These are phyloP conservation scores for Aureobasidium sp. DNA, from an alignment of 2,329 filamentous ascomycete species.

Conservation along the genomic window DNA sequence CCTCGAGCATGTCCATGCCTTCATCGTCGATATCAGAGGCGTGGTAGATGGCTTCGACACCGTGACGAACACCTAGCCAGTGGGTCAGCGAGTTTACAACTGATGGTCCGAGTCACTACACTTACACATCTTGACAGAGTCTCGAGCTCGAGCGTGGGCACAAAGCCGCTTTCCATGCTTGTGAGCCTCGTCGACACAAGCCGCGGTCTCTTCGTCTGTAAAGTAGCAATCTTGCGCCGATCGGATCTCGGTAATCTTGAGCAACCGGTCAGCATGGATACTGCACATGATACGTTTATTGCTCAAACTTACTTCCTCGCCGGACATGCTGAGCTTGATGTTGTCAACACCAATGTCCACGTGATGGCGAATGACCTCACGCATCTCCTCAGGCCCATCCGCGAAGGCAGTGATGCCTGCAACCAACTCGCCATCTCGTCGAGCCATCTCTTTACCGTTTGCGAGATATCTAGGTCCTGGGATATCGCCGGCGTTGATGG, in stretches of 20 bases:
- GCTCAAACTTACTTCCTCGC: constrained; percentile 17
- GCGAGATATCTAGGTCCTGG: constrained; percentile 42
- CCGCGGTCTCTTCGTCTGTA: constrained; percentile 38
- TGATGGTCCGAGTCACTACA: constrained; percentile 16
- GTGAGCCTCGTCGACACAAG: constrained; percentile 42
- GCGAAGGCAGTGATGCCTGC: constrained; percentile 36
- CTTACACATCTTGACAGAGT: constrained; percentile 36
- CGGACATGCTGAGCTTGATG: constrained; percentile 27
- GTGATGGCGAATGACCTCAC: constrained; percentile 22
- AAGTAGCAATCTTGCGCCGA: constrained; percentile 40
- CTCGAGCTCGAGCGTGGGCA: constrained; percentile 38
- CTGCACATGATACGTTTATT: background rate
- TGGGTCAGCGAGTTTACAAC: background rate
- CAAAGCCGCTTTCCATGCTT: constrained; percentile 33
- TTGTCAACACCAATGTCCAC: constrained; percentile 28
- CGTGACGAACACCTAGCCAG: constrained; percentile 21
- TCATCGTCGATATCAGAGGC: constrained; percentile 39
- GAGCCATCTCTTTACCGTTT: constrained; percentile 43
- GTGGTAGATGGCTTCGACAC: constrained; percentile 43
- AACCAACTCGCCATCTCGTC: constrained; percentile 38
- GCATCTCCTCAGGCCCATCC: constrained; percentile 24
- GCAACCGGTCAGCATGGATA: background rate
- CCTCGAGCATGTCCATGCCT: constrained; percentile 35
- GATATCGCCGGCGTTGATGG: constrained; percentile 42
- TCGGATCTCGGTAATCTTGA: constrained; percentile 21